These are phyloP conservation scores for Hebeloma cylindrosporum DNA, from an alignment of 768 basidiomycete genomes.

Conservation along the genomic window DNA sequence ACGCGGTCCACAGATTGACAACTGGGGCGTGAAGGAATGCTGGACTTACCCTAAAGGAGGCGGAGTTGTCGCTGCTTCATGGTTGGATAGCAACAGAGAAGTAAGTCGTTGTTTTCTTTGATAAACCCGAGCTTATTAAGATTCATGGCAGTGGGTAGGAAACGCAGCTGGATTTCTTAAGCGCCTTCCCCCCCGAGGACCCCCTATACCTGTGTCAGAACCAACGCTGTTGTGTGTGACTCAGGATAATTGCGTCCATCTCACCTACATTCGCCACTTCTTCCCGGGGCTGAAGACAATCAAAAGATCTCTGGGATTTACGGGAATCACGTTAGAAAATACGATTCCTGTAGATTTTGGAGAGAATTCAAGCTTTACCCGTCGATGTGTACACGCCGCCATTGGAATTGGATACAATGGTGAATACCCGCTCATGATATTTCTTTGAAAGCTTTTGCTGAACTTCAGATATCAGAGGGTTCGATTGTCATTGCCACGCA, in stretches of 20 bases:
- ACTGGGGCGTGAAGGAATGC: constrained; percentile 57
- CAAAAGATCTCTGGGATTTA: constrained; percentile 47
- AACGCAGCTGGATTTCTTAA: constrained; percentile 41
- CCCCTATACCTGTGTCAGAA: constrained; percentile 49
- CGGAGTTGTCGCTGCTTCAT: constrained; percentile 61
- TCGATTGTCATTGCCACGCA: constrained; percentile 65
- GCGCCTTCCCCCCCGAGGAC: constrained; percentile 62
- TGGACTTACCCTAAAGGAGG: constrained; percentile 52
- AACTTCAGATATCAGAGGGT: constrained; percentile 38
- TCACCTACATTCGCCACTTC: constrained; percentile 55
- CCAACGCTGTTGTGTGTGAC: constrained; percentile 66
- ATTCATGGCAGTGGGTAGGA: constrained; percentile 58
- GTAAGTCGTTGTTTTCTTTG: constrained; percentile 34
- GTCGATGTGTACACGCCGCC: constrained; percentile 54
- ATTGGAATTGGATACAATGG: constrained; percentile 64
- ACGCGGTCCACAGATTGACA: constrained; percentile 56
- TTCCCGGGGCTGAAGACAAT: constrained; percentile 43
- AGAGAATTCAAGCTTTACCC: constrained; percentile 31
- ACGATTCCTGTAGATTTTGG: constrained; percentile 31
- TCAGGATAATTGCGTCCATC: constrained; percentile 54
- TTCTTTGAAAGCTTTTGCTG: constrained; percentile 8
- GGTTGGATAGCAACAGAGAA: constrained; percentile 62
- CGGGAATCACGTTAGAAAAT: constrained; percentile 36
- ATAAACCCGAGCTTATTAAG: constrained; percentile 1
- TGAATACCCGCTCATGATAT: constrained; percentile 22